A percentile compares a stretch with the other conserved stretches of the same genome.
These are phyloP conservation scores for Ceratobasidium sp. DNA, from an alignment of 1,284 basidiomycete genomes.

Conservation along the genomic window DNA sequence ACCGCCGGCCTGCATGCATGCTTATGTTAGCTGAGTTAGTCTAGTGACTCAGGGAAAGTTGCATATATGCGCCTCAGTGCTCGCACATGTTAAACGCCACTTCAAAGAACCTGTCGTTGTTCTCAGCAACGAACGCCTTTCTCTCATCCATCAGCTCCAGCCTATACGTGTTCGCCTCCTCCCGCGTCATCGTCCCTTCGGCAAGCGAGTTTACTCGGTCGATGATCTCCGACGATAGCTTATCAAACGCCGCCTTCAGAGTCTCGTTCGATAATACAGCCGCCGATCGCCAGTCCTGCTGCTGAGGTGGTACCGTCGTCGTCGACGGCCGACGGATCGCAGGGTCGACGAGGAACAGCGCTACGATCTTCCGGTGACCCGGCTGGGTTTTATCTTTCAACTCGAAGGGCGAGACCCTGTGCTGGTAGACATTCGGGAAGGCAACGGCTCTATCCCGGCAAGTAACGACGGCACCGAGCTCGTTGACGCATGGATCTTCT, in stretches of 20 bases:
- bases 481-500: constrained; percentile 48
- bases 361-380: constrained; percentile 62
- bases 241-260: constrained; percentile 45
- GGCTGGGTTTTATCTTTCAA: constrained; percentile 58
- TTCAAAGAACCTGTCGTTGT: background rate
- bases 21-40: too few relatives aligned
- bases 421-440: constrained; percentile 62
- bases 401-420: constrained; percentile 58
- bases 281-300: constrained; percentile 54
- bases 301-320: constrained; percentile 59
- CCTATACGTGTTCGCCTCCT: constrained; percentile 47
- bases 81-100: background rate
- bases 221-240: constrained; percentile 48
- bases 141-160: constrained; percentile 52
- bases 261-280: constrained; percentile 33
- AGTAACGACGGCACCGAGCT: constrained; percentile 55
- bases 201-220: constrained; percentile 44
- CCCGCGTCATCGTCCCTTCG: constrained; percentile 48
- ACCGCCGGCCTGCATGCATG: too few relatives aligned
- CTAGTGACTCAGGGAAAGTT: too few relatives aligned
- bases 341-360: constrained; percentile 63
- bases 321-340: constrained; percentile 57
- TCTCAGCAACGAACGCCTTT: background rate
- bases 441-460: constrained; percentile 56
- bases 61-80: too few relatives aligned